Base-by-base conservation (phyloP, 2,329 filamentous ascomycete species). In the Microdochium nivale region DNA sequence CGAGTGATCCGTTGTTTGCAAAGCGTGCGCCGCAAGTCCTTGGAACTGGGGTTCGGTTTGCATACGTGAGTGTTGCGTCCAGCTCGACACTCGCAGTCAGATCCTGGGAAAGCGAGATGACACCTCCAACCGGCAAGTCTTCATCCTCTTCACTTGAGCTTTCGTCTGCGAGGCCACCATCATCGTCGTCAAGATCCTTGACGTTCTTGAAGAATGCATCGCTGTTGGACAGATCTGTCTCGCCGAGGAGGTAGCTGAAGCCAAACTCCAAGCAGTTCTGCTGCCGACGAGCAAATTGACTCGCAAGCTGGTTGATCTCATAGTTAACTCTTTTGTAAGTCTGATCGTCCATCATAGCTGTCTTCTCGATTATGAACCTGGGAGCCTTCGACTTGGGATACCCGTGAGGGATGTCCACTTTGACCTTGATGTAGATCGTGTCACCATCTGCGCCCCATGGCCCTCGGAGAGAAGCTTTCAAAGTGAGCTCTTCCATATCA, bases 71-170 rank as follows among this genome's bases (percentile, higher is more conserved):
- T 2, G 77, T 75, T 3, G 74, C 75, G 44, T 79, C 79, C 3
- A 74, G 70, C 48, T 81, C 78, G 23, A 70, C 72, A 54, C 76
- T 80, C 9, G 75, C 72, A 44, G 73, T 75, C 23, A 84, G 69
- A 56, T 84, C 81, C 56, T 83, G 80, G 7, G 81, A 84, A 77
- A 84, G 80, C 51, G 78, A 76, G 13, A 75, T 77, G 9, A 77
- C 79, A 19, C 74, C 76, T 3, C 76, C 76, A 2, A 74, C 64
- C 0, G 74, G 73, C 11, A 79, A 77, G 47, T 73, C 73, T 23
- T 91, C 88, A 57, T 91, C 88, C 54, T 89, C 86, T 55, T 90
- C 86, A 60, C 88, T 95, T 2, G 90, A 96, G 58, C 88, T 92
- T 57, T 94, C 89, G 52, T 88, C 87, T 27, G 73, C 77, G 33